These are phyloP conservation scores for Penicillium paneum DNA, from an alignment of 2,329 filamentous ascomycete species.

Conservation along the genomic window DNA sequence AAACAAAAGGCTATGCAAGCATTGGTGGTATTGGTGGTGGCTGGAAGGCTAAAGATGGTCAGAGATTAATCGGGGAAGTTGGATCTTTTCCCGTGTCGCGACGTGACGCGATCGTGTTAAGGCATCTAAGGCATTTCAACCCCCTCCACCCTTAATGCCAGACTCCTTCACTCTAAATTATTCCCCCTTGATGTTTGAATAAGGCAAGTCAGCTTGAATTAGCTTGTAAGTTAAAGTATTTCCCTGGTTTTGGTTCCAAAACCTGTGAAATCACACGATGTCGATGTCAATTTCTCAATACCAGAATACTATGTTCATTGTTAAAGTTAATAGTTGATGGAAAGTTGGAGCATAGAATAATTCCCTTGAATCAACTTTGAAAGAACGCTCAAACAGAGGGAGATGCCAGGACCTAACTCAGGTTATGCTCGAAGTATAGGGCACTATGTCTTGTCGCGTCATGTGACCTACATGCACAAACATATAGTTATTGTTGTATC, in stretches of 20 bases:
- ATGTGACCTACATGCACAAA: too few species aligned
- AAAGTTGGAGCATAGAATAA: background rate
- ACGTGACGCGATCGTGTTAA: slow-evolving; percentile 27
- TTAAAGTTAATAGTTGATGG: background rate
- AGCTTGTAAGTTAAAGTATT: background rate
- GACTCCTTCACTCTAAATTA: background rate
- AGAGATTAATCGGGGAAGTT: slow-evolving; percentile 21
- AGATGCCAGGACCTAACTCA: too few species aligned
- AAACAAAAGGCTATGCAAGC: slow-evolving; percentile 11
- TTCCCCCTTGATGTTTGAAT: background rate
- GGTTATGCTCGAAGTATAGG: too few species aligned
- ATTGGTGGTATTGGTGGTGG: slow-evolving; percentile 4
- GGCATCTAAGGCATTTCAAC: slow-evolving; percentile 6
- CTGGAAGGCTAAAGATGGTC: slow-evolving; percentile 20
- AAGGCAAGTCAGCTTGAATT: background rate
- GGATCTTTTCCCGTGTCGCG: slow-evolving; percentile 23
- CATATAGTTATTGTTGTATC: too few species aligned
- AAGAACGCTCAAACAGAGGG: too few species aligned
- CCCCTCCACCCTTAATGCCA: background rate
- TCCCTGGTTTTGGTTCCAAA: background rate
- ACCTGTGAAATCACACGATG: background rate
- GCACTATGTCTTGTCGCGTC: too few species aligned
- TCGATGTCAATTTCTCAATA: background rate
- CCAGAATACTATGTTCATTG: background rate
- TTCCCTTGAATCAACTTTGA: background rate